Conservation (phyloP, 2,329 filamentous ascomycete species). For the Davidsoniella australis region DNA sequence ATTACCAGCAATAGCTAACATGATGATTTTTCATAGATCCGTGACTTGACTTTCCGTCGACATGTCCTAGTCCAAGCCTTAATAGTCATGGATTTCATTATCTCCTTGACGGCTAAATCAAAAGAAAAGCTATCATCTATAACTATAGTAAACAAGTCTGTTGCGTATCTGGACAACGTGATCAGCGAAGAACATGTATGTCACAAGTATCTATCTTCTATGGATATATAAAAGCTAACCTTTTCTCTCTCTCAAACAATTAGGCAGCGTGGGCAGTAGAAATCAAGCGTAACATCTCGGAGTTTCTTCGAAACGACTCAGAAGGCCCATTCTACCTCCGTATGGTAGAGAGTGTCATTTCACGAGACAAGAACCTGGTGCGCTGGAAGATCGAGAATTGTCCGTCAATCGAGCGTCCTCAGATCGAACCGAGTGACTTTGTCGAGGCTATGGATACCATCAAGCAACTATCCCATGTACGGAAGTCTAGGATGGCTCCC, state of each 20-base stretch:
- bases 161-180: slow-evolving; percentile 61
- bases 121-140: slow-evolving; percentile 61
- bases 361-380: slow-evolving; percentile 96
- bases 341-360: slow-evolving; percentile 91
- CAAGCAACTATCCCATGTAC: slow-evolving; percentile 49
- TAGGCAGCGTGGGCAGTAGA: slow-evolving; percentile 63
- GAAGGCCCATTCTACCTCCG: slow-evolving; percentile 90
- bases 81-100: slow-evolving; percentile 84
- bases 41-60: slow-evolving; percentile 82
- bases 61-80: slow-evolving; percentile 91
- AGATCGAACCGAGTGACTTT: slow-evolving; percentile 54
- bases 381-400: slow-evolving; percentile 96
- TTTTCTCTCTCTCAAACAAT: slow-evolving; percentile 19
- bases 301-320: slow-evolving; percentile 61
- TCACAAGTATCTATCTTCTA: slow-evolving; percentile 13
- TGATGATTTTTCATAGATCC: slow-evolving; percentile 40
- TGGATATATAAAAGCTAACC: slow-evolving; percentile 9
- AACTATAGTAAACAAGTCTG: slow-evolving; percentile 60
- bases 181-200: slow-evolving; percentile 70
- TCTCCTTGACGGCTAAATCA: slow-evolving; percentile 70
- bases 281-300: slow-evolving; percentile 63
- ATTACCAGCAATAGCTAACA: too few relatives aligned
- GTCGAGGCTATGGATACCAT: slow-evolving; percentile 49
- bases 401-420: slow-evolving; percentile 62
- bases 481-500: slow-evolving; percentile 49